Evolutionary conservation across 2,329 filamentous ascomycete genomes (phyloP), one percentile per base, ranked within the genome.

Genomic region (Hymenoscyphus repandus): DNA sequence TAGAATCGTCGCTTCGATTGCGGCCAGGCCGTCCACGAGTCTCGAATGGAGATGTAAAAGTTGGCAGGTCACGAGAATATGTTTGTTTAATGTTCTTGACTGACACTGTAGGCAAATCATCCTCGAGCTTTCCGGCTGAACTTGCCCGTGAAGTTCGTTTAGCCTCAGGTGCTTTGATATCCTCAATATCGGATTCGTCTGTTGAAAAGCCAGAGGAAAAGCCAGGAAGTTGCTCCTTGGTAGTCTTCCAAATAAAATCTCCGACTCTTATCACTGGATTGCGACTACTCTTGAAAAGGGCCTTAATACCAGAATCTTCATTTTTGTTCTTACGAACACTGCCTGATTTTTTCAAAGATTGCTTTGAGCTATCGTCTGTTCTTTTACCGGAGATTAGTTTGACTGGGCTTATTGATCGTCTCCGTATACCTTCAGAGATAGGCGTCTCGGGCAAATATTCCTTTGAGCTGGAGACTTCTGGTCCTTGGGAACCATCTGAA

Each of bases 201-300:
- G 75, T 77, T 11, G 70, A 43, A 68, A 74, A 48, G 67, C 73
- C 43, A 63, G 71, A 57, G 65, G 66, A 39, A 64, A 66, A 50
- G 70, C 72, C 57, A 58, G 61, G 31, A 62, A 66, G 45, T 18
- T 68, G 63, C 31, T 85, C 82, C 60, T 77, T 79, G 10, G 48
- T 17, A 31, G 42, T 39, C 58, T 76, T 78, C 66, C 82, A 73
- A 18, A 85, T 77, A 39, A 79, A 72, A 45, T 82, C 80, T 13
- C 80, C 78, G 32, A 85, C 75, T 60, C 78, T 80, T 0, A 79
- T 77, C 6, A 83, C 75, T 60, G 85, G 82, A 54, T 74, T 82
- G 49, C 86, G 77, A 45, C 82, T 80, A 2, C 83, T 85, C 69
- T 90, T 92, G 69, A 96, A 86, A 43, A 96, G 84, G 6, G 85